phyloP scores from a whole-genome alignment of 192 early-diverging fungal species.

The Umbelopsis sp. region DNA sequence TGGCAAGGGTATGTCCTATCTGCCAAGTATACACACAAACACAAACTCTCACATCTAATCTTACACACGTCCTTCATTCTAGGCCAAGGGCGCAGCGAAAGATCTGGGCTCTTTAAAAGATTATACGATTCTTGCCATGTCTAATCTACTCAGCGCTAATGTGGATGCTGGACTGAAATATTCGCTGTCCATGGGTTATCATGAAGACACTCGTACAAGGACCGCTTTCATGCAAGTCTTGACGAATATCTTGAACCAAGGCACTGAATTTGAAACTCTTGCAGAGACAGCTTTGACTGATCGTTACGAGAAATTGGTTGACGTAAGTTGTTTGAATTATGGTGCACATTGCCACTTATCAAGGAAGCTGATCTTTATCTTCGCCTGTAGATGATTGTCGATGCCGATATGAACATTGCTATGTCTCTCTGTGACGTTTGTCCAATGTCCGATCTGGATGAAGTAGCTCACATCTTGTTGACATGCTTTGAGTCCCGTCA shows the following conservation, averaged over 20 bases:
- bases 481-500: conserved; percentile 80
- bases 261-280: conserved; percentile 83
- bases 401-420: conserved; percentile 74
- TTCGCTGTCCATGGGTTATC: conserved; percentile 87
- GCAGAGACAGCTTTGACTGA: conserved; percentile 74
- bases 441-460: conserved; percentile 86
- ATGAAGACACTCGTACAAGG: conserved; percentile 87
- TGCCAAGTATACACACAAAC: no score
- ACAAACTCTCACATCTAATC: neutral
- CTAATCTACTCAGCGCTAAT: conserved; percentile 90
- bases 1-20: conserved; percentile 3
- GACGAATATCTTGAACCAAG: conserved; percentile 87
- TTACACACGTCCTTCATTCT: neutral
- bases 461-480: conserved; percentile 77
- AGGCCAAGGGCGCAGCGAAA: conserved; percentile 63
- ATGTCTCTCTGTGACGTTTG: conserved; percentile 85
- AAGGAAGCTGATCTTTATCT: neutral
- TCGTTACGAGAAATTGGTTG: conserved; percentile 80
- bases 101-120: conserved; percentile 76
- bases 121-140: conserved; percentile 85
- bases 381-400: conserved; percentile 55
- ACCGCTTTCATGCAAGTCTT: conserved; percentile 92
- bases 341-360: no score
- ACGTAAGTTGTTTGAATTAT: conserved; percentile 43
- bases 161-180: conserved; percentile 91